Evolutionary conservation across 202 grass and related monocot genomes (phyloP).

Genomic region (Tripidium arundinaceum): DNA sequence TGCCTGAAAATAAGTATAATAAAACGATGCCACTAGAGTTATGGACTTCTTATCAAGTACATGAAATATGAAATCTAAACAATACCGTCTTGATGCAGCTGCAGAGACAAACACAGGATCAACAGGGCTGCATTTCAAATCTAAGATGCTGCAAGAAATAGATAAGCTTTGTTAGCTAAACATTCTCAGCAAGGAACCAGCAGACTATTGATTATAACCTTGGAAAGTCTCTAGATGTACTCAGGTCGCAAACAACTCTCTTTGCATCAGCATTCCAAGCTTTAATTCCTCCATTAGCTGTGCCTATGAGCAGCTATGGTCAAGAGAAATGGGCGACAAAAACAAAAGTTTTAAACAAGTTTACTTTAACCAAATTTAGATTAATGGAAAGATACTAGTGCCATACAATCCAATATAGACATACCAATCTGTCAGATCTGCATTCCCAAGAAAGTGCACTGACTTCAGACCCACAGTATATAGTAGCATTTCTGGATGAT

Average conservation of each 20-base stretch:
- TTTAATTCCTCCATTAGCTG: slow-evolving; percentile 94
- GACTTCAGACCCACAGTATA: slow-evolving; percentile 94
- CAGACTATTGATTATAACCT: slow-evolving; percentile 48
- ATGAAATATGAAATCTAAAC: slow-evolving; percentile 12
- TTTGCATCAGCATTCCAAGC: slow-evolving; percentile 99
- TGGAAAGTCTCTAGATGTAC: slow-evolving; percentile 83
- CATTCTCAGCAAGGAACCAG: slow-evolving; percentile 7
- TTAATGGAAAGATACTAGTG: background rate
- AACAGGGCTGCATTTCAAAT: slow-evolving; percentile 95
- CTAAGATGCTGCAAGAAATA: slow-evolving; percentile 65
- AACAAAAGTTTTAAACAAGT: slow-evolving; percentile 35
- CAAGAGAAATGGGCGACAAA: slow-evolving; percentile 69
- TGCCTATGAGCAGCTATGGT: slow-evolving; percentile 97
- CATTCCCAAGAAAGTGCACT: slow-evolving; percentile 95
- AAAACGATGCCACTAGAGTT: background rate
- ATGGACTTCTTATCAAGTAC: slow-evolving; percentile 28
- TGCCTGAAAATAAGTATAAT: slow-evolving; percentile 46
- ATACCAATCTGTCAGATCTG: slow-evolving; percentile 96
- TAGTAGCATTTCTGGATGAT: slow-evolving; percentile 97
- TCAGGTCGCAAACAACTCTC: slow-evolving; percentile 89
- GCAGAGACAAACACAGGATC: slow-evolving; percentile 94
- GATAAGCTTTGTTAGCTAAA: slow-evolving; percentile 37
- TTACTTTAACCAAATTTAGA: slow-evolving; percentile 36
- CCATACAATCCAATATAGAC: slow-evolving; percentile 8
- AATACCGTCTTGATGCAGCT: slow-evolving; percentile 86